Conservation (phyloP, 202 grass and related monocot species). For the Digitaria exilis region DNA sequence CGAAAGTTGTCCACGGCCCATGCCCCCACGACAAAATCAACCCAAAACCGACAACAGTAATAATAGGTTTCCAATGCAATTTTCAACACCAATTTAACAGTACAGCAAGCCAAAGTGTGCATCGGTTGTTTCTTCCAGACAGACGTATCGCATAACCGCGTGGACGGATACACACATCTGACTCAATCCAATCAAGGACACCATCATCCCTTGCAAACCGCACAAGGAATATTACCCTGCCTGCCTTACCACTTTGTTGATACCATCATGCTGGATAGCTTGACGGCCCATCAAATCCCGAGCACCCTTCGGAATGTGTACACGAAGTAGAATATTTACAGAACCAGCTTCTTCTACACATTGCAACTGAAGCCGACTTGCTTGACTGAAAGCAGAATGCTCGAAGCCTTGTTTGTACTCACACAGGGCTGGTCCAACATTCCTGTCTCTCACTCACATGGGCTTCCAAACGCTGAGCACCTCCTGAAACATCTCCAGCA, state of each 20-base stretch:
- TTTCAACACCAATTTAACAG: background rate
- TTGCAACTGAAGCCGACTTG: background rate
- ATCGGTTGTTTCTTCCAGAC: background rate
- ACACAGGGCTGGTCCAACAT: too few relatives aligned
- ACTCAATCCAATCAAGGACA: background rate
- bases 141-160: background rate
- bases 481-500: constrained; percentile 83
- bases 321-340: background rate
- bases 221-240: too few relatives aligned
- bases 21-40: background rate
- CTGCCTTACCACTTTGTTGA: too few relatives aligned
- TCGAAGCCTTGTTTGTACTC: too few relatives aligned
- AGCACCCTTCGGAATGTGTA: background rate
- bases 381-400: too few relatives aligned
- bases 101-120: background rate
- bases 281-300: too few relatives aligned
- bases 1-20: too few relatives aligned
- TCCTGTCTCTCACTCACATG: constrained; percentile 22
- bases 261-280: too few relatives aligned
- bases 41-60: background rate
- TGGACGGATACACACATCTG: too few relatives aligned
- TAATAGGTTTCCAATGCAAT: background rate
- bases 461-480: constrained; percentile 76
- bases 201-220: background rate
- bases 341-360: background rate